These are phyloP conservation scores for Limnanthes douglasii DNA, from an alignment of 345 rosid species.

Conservation along the genomic window DNA sequence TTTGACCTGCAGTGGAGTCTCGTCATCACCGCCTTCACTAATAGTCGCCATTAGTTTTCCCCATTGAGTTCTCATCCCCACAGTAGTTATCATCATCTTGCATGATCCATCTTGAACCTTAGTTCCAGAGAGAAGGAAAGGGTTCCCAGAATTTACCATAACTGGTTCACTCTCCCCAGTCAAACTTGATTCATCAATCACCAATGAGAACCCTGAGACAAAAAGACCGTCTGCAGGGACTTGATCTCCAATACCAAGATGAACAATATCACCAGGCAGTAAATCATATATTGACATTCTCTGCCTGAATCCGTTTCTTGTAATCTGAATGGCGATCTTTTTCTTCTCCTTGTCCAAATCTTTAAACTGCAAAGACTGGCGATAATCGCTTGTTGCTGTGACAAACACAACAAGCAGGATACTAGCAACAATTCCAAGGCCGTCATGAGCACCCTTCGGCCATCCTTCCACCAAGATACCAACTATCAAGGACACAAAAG, in stretches of 20 bases:
- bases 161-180: constrained; percentile 71
- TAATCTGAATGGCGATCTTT: constrained; percentile 53
- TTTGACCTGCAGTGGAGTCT: constrained; percentile 72
- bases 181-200: constrained; percentile 56
- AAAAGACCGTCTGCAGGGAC: constrained; percentile 76
- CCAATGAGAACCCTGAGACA: constrained; percentile 55
- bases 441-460: constrained; percentile 73
- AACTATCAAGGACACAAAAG: constrained; percentile 51
- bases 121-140: constrained; percentile 66
- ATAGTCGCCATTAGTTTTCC: constrained; percentile 70
- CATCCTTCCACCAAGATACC: constrained; percentile 68
- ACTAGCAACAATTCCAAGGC: constrained; percentile 63
- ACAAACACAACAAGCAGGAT: constrained; percentile 58
- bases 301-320: constrained; percentile 55
- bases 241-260: constrained; percentile 62
- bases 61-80: constrained; percentile 84
- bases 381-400: constrained; percentile 60
- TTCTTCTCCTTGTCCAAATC: constrained; percentile 72
- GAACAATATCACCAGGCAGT: constrained; percentile 66
- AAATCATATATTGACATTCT: constrained; percentile 55
- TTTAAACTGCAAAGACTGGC: constrained; percentile 59
- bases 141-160: constrained; percentile 31
- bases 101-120: constrained; percentile 68
- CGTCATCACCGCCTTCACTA: constrained; percentile 74
- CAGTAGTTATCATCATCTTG: constrained; percentile 58